phyloP scores from a whole-genome alignment of 2,329 filamentous ascomycete genomes.

The Alternaria sp. region DNA sequence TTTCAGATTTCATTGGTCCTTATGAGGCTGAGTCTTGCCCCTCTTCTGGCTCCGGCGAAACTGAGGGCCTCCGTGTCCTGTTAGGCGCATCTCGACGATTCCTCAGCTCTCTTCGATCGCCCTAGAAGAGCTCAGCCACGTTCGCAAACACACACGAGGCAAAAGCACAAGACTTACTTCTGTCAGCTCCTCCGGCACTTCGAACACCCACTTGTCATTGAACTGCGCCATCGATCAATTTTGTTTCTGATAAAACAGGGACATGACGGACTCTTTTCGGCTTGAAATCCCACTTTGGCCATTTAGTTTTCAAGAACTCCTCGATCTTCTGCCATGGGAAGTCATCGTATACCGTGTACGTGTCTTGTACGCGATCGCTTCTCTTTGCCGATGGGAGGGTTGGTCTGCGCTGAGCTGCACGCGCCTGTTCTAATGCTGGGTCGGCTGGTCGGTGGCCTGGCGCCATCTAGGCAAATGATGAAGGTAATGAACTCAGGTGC shows the following conservation, averaged over 20 bases:
- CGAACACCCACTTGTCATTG: conserved; percentile 24
- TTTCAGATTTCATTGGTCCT: too few species aligned
- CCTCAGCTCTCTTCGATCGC: conserved; percentile 18
- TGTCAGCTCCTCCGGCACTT: conserved; percentile 20
- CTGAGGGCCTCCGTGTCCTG: conserved; percentile 3
- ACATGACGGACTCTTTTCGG: background rate
- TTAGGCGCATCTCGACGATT: conserved; percentile 15
- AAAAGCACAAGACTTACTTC: conserved; percentile 16
- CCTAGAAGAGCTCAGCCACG: conserved; percentile 18
- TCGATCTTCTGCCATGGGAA: conserved; percentile 29
- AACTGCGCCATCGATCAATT: conserved; percentile 7
- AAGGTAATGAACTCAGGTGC: background rate
- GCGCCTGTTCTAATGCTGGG: conserved; percentile 8
- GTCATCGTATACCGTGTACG: conserved; percentile 23
- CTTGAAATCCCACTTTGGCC: conserved; percentile 26
- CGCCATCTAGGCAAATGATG: background rate
- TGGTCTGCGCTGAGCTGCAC: conserved; percentile 15
- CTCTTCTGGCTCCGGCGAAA: conserved; percentile 10
- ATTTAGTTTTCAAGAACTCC: conserved; percentile 20
- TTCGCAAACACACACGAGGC: background rate
- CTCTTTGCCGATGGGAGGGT: conserved; percentile 11
- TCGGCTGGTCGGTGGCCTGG: conserved; percentile 4
- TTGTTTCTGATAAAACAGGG: too few species aligned
- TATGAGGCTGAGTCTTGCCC: background rate
- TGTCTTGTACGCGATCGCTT: conserved; percentile 19